Conservation (phyloP, 257 asterid genomes). For the Jacaranda mimosifolia region DNA sequence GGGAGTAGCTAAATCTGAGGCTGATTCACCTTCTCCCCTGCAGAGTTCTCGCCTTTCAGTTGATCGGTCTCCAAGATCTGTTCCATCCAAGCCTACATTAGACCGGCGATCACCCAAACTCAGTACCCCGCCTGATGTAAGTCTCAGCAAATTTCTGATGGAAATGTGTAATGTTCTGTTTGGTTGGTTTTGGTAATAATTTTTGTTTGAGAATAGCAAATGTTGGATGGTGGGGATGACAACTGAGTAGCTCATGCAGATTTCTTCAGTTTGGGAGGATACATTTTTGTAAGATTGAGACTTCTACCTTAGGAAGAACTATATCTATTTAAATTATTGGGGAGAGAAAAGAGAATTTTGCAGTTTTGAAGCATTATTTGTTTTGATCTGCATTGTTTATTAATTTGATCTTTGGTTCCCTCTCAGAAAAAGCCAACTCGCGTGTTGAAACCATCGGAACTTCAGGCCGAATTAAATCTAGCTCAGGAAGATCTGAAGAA, state of each 20-base stretch:
- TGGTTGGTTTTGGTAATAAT: conserved; percentile 24
- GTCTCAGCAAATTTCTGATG: conserved; percentile 38
- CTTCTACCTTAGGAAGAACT: neutral
- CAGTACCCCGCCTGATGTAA: conserved; percentile 77
- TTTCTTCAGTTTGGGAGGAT: neutral
- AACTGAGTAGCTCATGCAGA: conserved; percentile 13
- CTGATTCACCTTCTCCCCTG: conserved; percentile 68
- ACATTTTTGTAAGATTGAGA: neutral
- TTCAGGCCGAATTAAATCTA: conserved; percentile 66
- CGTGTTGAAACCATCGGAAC: conserved; percentile 64
- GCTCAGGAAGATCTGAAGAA: conserved; percentile 87
- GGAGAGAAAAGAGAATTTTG: neutral
- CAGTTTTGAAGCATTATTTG: neutral
- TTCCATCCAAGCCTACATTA: conserved; percentile 64
- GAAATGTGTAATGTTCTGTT: neutral
- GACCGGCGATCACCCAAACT: conserved; percentile 74
- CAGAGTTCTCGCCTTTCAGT: conserved; percentile 61
- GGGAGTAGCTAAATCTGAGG: conserved; percentile 71
- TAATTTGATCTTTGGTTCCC: conserved; percentile 17
- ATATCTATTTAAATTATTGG: neutral
- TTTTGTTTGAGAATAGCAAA: conserved; percentile 12
- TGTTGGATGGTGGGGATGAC: conserved; percentile 34
- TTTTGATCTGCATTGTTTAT: conserved; percentile 22
- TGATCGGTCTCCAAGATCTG: conserved; percentile 71
- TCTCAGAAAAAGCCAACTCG: conserved; percentile 76